Conservation (phyloP, 2,329 filamentous ascomycete genomes). For the Penicillium sp. region DNA sequence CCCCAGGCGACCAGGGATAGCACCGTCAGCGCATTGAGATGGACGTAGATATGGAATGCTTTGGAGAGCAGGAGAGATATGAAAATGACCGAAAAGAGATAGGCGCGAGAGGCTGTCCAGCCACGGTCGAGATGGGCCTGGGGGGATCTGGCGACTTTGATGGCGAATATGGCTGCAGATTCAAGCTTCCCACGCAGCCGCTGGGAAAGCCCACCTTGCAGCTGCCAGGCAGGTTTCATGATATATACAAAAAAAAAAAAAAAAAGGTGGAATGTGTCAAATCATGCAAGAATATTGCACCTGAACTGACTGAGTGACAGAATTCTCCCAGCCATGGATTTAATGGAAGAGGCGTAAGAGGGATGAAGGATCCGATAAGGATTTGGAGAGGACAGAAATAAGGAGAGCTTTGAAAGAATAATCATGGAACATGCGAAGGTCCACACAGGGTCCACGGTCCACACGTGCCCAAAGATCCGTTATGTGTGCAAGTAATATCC, state of each 20-base stretch:
- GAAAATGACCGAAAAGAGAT: slow-evolving; percentile 16
- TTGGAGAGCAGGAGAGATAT: slow-evolving; percentile 15
- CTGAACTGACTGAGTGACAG: neutral
- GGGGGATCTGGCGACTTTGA: slow-evolving; percentile 12
- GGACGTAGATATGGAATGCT: slow-evolving; percentile 13
- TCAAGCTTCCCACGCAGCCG: slow-evolving; percentile 1
- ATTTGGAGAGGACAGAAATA: neutral
- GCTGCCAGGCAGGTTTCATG: slow-evolving; percentile 10
- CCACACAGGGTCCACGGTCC: neutral
- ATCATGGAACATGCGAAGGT: neutral
- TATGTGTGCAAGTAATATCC: neutral
- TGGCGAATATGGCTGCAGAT: neutral
- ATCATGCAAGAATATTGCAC: neutral
- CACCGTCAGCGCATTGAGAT: slow-evolving; percentile 5
- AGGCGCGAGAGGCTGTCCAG: slow-evolving; percentile 11
- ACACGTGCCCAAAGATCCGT: neutral
- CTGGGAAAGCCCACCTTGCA: neutral
- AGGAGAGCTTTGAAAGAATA: neutral
- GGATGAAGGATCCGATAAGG: neutral
- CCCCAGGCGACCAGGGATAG: slow-evolving; percentile 11
- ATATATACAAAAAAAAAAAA: neutral
- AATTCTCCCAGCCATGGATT: neutral
- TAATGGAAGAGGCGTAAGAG: neutral
- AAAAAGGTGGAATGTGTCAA: neutral
- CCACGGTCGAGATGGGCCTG: slow-evolving; percentile 10